These are phyloP conservation scores for Microbotryum silenes-acaulis DNA, from an alignment of 1,284 basidiomycete species.

Conservation along the genomic window DNA sequence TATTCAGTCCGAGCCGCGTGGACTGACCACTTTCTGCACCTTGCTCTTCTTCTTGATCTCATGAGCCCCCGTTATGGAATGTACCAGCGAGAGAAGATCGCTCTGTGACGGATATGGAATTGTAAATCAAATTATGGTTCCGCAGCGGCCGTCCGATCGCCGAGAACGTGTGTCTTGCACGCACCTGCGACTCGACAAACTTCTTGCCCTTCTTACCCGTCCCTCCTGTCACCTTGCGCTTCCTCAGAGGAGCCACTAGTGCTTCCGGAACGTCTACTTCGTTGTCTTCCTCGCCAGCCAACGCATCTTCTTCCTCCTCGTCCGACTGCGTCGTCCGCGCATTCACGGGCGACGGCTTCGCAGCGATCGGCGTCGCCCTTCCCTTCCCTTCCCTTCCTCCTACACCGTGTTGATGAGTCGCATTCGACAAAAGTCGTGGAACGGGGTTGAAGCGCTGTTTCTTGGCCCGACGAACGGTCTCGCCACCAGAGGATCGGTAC, in stretches of 20 bases:
- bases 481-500: too few species aligned
- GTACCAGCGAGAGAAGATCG: conserved; percentile 13
- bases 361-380: too few species aligned
- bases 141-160: too few species aligned
- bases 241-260: not conserved
- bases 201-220: conserved; percentile 24
- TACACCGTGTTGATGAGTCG: too few species aligned
- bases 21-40: conserved; percentile 11
- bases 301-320: not conserved
- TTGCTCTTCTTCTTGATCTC: conserved; percentile 15
- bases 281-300: not conserved
- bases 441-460: too few species aligned
- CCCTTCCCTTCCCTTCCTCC: too few species aligned
- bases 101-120: too few species aligned
- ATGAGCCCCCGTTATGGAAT: conserved; percentile 15
- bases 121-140: too few species aligned
- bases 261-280: not conserved
- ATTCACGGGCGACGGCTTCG: too few species aligned
- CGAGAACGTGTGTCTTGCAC: not conserved
- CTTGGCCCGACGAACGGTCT: too few species aligned
- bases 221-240: conserved; percentile 4
- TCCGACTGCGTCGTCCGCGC: not conserved
- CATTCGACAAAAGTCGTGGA: too few species aligned
- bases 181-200: conserved; percentile 27
- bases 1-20: too few species aligned